Evolutionary conservation across 768 basidiomycete genomes (phyloP).

Genomic region (Leccinum pellstonianum): DNA sequence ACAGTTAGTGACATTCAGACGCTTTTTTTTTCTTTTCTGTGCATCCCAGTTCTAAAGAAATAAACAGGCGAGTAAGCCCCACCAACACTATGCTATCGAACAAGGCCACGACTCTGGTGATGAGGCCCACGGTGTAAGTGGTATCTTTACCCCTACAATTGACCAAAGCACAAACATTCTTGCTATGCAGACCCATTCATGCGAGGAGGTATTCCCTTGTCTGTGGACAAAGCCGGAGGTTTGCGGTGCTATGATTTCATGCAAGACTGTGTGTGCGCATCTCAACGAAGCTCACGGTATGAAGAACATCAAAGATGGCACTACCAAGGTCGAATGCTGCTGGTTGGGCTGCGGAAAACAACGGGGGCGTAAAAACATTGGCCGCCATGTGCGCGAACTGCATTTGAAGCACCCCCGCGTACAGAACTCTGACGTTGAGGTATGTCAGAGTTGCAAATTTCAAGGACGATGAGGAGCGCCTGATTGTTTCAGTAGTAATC

Average conservation of each 20-base stretch:
- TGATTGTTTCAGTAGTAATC: background rate
- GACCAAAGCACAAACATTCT: background rate
- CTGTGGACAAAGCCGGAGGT: background rate
- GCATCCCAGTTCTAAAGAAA: background rate
- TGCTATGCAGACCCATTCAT: background rate
- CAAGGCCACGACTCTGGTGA: background rate
- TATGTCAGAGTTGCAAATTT: background rate
- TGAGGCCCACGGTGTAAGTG: background rate
- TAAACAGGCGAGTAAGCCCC: background rate
- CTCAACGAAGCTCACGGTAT: background rate
- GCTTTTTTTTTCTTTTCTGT: background rate
- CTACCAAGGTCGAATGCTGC: fast-evolving
- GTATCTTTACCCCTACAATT: background rate
- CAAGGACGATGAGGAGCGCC: background rate
- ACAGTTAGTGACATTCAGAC: background rate
- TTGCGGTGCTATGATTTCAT: conserved; percentile 1
- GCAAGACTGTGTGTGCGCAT: background rate
- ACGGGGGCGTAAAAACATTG: background rate
- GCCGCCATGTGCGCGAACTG: background rate
- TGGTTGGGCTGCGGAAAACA: background rate
- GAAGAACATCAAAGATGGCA: background rate
- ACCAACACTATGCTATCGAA: background rate
- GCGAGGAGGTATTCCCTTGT: background rate
- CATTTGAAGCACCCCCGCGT: conserved; percentile 6
- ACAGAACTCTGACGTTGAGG: background rate